phyloP scores from a whole-genome alignment of 805 yeast species.

The Kuraishia capsulata region DNA sequence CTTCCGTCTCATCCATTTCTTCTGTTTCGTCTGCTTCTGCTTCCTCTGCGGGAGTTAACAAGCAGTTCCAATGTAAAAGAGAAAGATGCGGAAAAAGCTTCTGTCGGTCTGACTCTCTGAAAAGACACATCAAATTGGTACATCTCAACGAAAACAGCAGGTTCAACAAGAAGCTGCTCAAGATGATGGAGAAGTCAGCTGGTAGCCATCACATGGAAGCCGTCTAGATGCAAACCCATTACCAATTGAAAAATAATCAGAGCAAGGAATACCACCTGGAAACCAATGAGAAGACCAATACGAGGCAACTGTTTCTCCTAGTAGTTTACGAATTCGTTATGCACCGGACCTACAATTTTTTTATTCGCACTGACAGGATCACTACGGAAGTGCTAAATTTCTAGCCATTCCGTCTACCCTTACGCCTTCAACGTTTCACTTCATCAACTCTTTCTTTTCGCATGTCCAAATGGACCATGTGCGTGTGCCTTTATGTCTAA shows the following conservation, averaged over 20 bases:
- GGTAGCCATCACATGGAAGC: neutral
- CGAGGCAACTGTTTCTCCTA: neutral
- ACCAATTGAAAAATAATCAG: neutral
- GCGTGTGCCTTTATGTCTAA: too few species aligned
- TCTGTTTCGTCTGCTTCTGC: neutral
- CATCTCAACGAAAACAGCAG: constrained; percentile 35
- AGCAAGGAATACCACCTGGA: neutral
- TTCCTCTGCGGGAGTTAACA: constrained; percentile 11
- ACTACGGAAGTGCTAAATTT: too few species aligned
- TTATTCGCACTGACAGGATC: too few species aligned
- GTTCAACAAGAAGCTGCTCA: constrained; percentile 22
- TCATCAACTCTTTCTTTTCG: too few species aligned
- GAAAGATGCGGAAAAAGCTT: constrained; percentile 36
- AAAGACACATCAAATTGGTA: constrained; percentile 42
- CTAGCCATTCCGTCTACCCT: too few species aligned
- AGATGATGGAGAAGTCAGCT: too few species aligned
- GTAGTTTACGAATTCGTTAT: neutral
- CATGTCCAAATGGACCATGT: too few species aligned
- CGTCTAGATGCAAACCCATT: neutral
- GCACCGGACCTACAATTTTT: too few species aligned
- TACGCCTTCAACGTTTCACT: too few species aligned
- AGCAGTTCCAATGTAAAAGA: constrained; percentile 7
- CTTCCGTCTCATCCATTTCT: neutral
- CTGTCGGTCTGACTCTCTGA: constrained; percentile 43
- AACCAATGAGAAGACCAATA: neutral